Percentiles rank a stretch among this genome's conserved stretches.
phyloP scores from a whole-genome alignment of 768 basidiomycete species.

The Pleurotus platypus region DNA sequence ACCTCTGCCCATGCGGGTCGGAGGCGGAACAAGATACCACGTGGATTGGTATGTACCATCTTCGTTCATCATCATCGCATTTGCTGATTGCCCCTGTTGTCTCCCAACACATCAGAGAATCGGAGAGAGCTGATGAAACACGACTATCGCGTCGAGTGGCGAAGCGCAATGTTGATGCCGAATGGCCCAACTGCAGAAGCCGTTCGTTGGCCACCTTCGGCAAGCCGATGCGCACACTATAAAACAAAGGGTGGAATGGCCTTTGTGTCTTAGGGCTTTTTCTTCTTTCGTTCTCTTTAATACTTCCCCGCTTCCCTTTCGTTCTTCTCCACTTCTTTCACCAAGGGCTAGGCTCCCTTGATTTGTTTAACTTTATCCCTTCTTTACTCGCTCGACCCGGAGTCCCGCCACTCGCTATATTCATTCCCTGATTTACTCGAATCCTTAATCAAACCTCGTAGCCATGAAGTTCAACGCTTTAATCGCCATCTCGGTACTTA shows the following conservation, averaged over 20 bases:
- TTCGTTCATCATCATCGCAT: too few relatives aligned
- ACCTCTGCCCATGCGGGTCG: too few relatives aligned
- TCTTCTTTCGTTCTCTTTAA: not conserved
- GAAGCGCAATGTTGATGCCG: too few relatives aligned
- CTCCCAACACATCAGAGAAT: too few relatives aligned
- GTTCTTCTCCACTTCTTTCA: slow-evolving; percentile 3
- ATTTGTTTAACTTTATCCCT: slow-evolving; percentile 8
- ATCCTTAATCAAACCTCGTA: slow-evolving; percentile 13
- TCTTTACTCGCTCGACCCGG: slow-evolving; percentile 21
- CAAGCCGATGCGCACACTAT: not conserved
- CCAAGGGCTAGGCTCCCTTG: slow-evolving; percentile 3
- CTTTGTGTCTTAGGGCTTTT: not conserved
- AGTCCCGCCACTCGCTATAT: slow-evolving; percentile 13
- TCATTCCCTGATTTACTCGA: slow-evolving; percentile 11
- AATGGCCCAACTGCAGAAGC: too few relatives aligned
- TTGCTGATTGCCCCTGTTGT: too few relatives aligned
- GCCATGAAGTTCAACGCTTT: slow-evolving; percentile 37
- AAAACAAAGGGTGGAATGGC: slow-evolving; percentile 1
- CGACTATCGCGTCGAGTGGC: too few relatives aligned
- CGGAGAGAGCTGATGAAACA: too few relatives aligned
- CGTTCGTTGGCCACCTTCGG: too few relatives aligned
- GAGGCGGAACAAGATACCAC: not conserved
- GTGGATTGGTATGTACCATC: not conserved
- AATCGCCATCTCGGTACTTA: slow-evolving; percentile 27
- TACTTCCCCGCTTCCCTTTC: not conserved